A percentile compares a stretch with the other conserved stretches of the same genome.
phyloP scores from a whole-genome alignment of 1,139 yeast species.

The Yamadazyma blattariae region DNA sequence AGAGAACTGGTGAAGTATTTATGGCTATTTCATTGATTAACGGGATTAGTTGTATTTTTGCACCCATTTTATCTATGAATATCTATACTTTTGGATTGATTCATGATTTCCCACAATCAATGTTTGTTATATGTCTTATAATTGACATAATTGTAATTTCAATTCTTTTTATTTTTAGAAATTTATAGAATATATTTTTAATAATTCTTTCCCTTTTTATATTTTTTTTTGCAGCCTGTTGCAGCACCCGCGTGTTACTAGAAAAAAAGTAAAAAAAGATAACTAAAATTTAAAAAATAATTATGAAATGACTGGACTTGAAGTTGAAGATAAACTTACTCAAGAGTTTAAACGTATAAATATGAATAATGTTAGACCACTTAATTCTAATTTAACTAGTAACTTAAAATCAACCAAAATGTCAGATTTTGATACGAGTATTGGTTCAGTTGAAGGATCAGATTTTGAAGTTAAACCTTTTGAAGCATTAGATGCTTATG shows the following conservation, averaged over 20 bases:
- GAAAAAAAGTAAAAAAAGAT: neutral
- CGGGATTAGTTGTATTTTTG: constrained; percentile 10
- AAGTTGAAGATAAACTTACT: too few species aligned
- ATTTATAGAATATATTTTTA: neutral
- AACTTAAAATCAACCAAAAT: too few species aligned
- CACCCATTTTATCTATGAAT: constrained; percentile 22
- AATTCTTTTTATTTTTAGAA: neutral
- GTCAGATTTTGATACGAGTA: neutral
- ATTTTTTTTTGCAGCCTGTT: constrained; percentile 4
- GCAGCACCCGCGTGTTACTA: neutral
- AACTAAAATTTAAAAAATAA: too few species aligned
- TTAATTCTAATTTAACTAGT: too few species aligned
- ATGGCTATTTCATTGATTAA: constrained; percentile 37
- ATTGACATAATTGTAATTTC: constrained; percentile 4
- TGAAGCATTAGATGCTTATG: neutral
- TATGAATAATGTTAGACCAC: too few species aligned
- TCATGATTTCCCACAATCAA: constrained; percentile 6
- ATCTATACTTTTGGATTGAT: constrained; percentile 20
- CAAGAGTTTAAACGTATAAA: too few species aligned
- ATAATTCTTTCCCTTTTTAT: too few species aligned
- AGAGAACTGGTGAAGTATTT: constrained; percentile 38
- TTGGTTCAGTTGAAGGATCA: constrained; percentile 1
- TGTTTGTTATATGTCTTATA: constrained; percentile 6
- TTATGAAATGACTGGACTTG: too few species aligned
- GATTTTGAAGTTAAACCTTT: constrained; percentile 7